Percentiles rank a stretch among this genome's conserved stretches.
phyloP scores from a whole-genome alignment of 441 rosid genomes.

The Mallotus repandus region DNA sequence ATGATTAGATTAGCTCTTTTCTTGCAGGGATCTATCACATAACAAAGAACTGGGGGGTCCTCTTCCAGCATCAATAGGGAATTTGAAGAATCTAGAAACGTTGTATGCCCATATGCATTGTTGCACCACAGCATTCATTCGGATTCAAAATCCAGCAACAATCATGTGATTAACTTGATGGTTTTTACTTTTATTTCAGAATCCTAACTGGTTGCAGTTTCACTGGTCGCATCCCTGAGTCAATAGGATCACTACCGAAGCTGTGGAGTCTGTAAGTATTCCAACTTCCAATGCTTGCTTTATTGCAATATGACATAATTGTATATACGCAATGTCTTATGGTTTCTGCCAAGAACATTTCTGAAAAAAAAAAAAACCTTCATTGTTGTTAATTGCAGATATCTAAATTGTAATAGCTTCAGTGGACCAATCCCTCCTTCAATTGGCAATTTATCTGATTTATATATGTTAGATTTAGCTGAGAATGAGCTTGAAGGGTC shows the following conservation, averaged over 20 bases:
- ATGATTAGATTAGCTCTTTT: not conserved
- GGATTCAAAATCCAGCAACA: no score
- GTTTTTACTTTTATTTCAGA: slow-evolving; percentile 38
- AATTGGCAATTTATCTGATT: slow-evolving; percentile 58
- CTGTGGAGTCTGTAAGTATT: slow-evolving; percentile 59
- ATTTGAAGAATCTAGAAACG: slow-evolving; percentile 50
- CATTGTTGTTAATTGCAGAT: slow-evolving; percentile 42
- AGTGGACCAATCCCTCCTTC: slow-evolving; percentile 64
- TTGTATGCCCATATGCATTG: slow-evolving; percentile 39
- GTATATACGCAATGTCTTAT: no score
- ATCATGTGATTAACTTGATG: no score
- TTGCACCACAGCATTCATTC: not conserved
- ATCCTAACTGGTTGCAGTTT: slow-evolving; percentile 68
- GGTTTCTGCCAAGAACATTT: not conserved
- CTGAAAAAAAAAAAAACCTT: not conserved
- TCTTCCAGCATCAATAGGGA: slow-evolving; percentile 62
- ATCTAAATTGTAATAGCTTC: slow-evolving; percentile 65
- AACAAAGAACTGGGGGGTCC: slow-evolving; percentile 58
- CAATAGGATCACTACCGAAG: slow-evolving; percentile 53
- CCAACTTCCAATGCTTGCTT: not conserved
- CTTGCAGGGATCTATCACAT: slow-evolving; percentile 71
- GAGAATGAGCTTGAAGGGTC: slow-evolving; percentile 65
- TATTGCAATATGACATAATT: no score
- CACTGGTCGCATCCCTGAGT: slow-evolving; percentile 62
- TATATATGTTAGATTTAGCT: slow-evolving; percentile 78